Conservation (phyloP, 2,329 filamentous ascomycete genomes). For the Rhexocercosporidium sp. region DNA sequence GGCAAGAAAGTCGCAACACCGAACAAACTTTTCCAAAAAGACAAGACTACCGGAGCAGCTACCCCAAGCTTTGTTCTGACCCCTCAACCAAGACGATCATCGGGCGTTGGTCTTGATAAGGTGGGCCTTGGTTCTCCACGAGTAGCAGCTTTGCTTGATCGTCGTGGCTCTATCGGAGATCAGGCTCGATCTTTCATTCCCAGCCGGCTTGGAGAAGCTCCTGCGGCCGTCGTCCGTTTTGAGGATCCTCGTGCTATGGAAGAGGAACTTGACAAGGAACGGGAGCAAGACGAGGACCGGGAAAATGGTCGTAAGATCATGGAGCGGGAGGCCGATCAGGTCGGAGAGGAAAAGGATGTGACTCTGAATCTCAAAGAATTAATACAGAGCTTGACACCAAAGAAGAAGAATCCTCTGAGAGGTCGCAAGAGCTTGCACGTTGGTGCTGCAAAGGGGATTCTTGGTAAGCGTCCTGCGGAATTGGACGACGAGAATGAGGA, state of each 20-base stretch:
- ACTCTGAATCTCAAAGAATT: conserved; percentile 75
- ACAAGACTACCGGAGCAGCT: conserved; percentile 57
- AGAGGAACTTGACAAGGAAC: conserved; percentile 66
- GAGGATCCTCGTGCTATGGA: conserved; percentile 68
- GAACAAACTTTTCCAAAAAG: conserved; percentile 58
- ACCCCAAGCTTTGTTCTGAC: conserved; percentile 70
- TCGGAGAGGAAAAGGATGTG: conserved; percentile 61
- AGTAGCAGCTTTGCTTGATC: conserved; percentile 72
- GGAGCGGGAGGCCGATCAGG: conserved; percentile 56
- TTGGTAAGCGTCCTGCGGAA: conserved; percentile 76
- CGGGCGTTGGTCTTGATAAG: conserved; percentile 72
- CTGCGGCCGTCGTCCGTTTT: conserved; percentile 65
- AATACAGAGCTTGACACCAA: conserved; percentile 79
- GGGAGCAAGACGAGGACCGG: conserved; percentile 62
- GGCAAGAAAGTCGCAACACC: conserved; percentile 44
- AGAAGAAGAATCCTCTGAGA: conserved; percentile 70
- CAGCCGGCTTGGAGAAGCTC: conserved; percentile 44
- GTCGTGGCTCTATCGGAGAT: conserved; percentile 74
- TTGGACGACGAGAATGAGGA: conserved; percentile 70
- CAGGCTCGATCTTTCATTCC: conserved; percentile 67
- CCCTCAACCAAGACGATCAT: conserved; percentile 63
- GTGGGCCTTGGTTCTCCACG: conserved; percentile 77
- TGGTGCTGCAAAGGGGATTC: conserved; percentile 72
- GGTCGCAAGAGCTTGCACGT: conserved; percentile 79
- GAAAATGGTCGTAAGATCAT: conserved; percentile 63